Evolutionary conservation across 2,329 filamentous ascomycete genomes (phyloP), one percentile per base, ranked within the genome.

Genomic region (Macrophomina phaseolina): DNA sequence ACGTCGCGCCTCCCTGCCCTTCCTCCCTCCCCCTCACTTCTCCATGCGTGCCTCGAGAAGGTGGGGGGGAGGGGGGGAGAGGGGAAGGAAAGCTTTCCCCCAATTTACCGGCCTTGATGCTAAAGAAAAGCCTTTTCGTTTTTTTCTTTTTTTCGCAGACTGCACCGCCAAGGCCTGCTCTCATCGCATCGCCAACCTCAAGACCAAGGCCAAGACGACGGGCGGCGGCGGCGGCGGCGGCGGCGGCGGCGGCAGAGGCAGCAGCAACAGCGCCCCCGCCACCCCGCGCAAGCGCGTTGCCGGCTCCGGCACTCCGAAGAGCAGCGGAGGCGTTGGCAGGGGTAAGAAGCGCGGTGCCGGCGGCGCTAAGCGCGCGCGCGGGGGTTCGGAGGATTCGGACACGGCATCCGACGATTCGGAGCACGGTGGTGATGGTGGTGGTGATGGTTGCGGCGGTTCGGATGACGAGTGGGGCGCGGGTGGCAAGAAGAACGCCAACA

Each of bases 121-220:
- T 16, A 36, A 30, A 8, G 6, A 18, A 16, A 9, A 36, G 11
- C 36, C 36, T 6, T 5, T 5, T 11, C 6, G 36, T 38, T 38
- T 38, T 11, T 38, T 5, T 38, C 36, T 38, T 18, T 18, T 18
- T 18, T 18, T 18, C 1, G 18, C 18, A 69, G 69, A 69, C 5
- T 53, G 51, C 58, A 69, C 66, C 4, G 23, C 66, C 14, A 70
- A 70, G 32, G 69, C 68, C 0, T 49, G 67, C 42, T 65, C 62
- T 4, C 69, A 69, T 53, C 63, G 66, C 23, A 68, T 70, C 30
- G 42, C 49, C 23, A 67, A 65, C 7, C 42, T 70, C 23, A 69
- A 68, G 56, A 11, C 12, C 28, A 53, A 62, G 9, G 38, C 58
- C 30, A 62, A 56, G 12, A 36, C 49, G 28, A 16, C 34, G 32